phyloP scores from a whole-genome alignment of 805 yeast species.

The Yueomyces sp. region DNA sequence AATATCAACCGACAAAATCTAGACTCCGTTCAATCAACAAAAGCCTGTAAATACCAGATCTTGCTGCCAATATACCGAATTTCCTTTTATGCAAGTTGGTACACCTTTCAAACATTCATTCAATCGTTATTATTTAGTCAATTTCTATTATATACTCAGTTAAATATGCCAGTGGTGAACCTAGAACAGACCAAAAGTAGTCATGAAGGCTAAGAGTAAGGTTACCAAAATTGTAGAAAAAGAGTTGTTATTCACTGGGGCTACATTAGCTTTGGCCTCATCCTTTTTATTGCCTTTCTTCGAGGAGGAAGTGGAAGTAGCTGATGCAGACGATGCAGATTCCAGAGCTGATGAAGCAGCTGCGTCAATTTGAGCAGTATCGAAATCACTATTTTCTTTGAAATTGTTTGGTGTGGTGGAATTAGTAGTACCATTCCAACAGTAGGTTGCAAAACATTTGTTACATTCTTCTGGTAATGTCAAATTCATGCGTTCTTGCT shows the following conservation, averaged over 20 bases:
- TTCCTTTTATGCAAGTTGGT: too few relatives aligned
- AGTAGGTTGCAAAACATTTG: conserved; percentile 55
- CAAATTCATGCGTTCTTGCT: conserved; percentile 53
- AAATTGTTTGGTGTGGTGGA: neutral
- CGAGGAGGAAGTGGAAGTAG: conserved; percentile 3
- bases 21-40: too few relatives aligned
- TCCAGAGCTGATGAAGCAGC: neutral
- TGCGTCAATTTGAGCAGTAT: conserved; percentile 4
- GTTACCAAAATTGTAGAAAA: neutral
- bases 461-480: conserved; percentile 54
- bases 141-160: too few relatives aligned
- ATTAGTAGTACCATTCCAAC: conserved; percentile 37
- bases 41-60: too few relatives aligned
- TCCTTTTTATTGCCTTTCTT: neutral
- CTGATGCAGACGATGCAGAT: conserved; percentile 1
- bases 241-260: neutral
- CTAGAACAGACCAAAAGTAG: too few relatives aligned
- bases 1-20: too few relatives aligned
- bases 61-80: too few relatives aligned
- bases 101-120: too few relatives aligned
- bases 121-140: too few relatives aligned
- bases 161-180: too few relatives aligned
- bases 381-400: neutral
- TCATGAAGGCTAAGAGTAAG: too few relatives aligned
- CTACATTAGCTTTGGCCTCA: neutral